A percentile compares a stretch with the other conserved stretches of the same genome.
phyloP scores from a whole-genome alignment of 768 basidiomycete genomes.

The Boletus patriciae region DNA sequence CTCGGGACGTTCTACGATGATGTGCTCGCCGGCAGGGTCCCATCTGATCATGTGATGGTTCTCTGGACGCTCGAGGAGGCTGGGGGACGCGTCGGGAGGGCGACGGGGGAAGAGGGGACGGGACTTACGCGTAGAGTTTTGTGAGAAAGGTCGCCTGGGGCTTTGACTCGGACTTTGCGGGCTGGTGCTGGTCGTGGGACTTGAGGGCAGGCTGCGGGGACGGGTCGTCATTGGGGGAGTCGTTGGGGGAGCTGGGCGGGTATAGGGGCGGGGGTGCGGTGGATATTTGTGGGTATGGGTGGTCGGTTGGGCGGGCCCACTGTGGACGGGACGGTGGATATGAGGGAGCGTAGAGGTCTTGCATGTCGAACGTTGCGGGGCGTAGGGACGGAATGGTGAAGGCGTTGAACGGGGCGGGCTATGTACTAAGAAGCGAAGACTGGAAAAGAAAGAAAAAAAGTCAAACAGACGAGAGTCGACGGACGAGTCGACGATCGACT shows the following conservation, averaged over 20 bases:
- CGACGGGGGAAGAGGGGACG: not conserved
- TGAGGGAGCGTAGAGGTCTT: conserved; percentile 48
- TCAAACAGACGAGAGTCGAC: conserved; percentile 31
- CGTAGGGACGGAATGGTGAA: conserved; percentile 41
- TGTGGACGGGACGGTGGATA: conserved; percentile 45
- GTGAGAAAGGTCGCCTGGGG: conserved; percentile 95
- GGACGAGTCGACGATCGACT: conserved; percentile 34
- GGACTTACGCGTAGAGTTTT: conserved; percentile 88
- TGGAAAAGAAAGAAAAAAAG: conserved; percentile 29
- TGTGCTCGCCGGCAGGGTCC: conserved; percentile 91
- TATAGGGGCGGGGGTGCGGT: conserved; percentile 34
- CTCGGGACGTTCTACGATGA: conserved; percentile 92
- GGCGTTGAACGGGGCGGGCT: conserved; percentile 32
- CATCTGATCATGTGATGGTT: conserved; percentile 97
- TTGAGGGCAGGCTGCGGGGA: conserved; percentile 37
- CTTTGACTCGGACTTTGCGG: conserved; percentile 72
- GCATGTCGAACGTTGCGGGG: conserved; percentile 44
- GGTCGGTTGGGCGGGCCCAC: conserved; percentile 36
- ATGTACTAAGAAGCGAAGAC: conserved; percentile 36
- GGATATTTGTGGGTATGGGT: conserved; percentile 36
- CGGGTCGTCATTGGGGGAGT: conserved; percentile 49
- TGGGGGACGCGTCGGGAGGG: conserved; percentile 35
- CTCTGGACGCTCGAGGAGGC: conserved; percentile 86
- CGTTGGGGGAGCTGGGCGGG: conserved; percentile 39
- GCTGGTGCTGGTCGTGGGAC: conserved; percentile 45